Evolutionary conservation across 345 rosid genomes (phyloP).

Genomic region (Microcos paniculata): DNA sequence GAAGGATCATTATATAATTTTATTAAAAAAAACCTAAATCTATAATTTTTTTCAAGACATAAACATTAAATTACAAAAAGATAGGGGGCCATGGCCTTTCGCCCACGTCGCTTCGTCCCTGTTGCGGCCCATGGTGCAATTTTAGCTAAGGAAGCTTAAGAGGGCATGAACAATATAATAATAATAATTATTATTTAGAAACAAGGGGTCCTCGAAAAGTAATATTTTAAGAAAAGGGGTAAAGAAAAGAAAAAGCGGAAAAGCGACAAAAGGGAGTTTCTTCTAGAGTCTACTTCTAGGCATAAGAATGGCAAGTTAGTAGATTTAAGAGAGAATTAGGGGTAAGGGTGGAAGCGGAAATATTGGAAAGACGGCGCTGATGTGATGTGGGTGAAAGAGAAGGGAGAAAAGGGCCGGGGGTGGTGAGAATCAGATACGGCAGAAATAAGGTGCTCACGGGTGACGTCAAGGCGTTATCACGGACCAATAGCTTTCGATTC

Average conservation of each 20-base stretch:
- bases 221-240: neutral
- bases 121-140: too few relatives aligned
- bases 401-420: neutral
- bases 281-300: too few relatives aligned
- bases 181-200: too few relatives aligned
- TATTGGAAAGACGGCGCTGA: constrained; percentile 25
- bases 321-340: neutral
- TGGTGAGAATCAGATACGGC: constrained; percentile 27
- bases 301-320: neutral
- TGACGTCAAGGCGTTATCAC: constrained; percentile 26
- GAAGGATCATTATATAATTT: too few relatives aligned
- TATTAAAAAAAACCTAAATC: too few relatives aligned
- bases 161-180: too few relatives aligned
- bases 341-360: neutral
- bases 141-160: too few relatives aligned
- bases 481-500: neutral
- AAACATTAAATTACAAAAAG: too few relatives aligned
- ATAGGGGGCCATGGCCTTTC: too few relatives aligned
- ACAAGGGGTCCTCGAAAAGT: too few relatives aligned
- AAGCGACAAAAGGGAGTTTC: neutral
- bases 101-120: too few relatives aligned
- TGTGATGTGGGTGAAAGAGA: neutral
- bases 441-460: constrained; percentile 28
- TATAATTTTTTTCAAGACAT: too few relatives aligned
- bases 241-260: neutral